These are phyloP conservation scores for Mycena floridula DNA, from an alignment of 768 basidiomycete genomes.

Conservation along the genomic window DNA sequence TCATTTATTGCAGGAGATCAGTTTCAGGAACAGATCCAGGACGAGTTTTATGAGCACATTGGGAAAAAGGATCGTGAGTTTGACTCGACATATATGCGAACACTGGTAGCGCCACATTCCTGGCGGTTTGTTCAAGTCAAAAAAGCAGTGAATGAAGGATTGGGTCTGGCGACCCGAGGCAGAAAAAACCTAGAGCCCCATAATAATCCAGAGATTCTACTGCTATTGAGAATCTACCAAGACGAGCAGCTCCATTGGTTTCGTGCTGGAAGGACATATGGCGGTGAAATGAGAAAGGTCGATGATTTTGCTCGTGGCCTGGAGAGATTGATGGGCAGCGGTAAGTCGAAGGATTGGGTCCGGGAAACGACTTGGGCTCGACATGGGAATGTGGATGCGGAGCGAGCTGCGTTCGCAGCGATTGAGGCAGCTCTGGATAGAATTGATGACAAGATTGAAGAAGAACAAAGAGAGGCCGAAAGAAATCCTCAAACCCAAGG, in stretches of 20 bases:
- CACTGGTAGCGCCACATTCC: constrained; percentile 11
- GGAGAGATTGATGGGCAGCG: too few species aligned
- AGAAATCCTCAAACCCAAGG: too few species aligned
- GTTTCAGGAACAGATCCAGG: constrained; percentile 10
- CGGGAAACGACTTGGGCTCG: too few species aligned
- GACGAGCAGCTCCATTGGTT: constrained; percentile 5
- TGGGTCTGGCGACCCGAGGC: constrained; percentile 5
- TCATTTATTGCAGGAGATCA: background rate
- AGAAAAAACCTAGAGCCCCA: constrained; percentile 9
- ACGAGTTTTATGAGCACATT: constrained; percentile 6
- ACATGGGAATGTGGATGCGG: too few species aligned
- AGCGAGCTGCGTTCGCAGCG: too few species aligned
- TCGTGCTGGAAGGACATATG: constrained; percentile 3
- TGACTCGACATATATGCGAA: constrained; percentile 8
- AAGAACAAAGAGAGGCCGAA: too few species aligned
- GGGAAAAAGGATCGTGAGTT: constrained; percentile 8
- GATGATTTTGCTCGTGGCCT: too few species aligned
- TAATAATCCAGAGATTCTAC: constrained; percentile 1
- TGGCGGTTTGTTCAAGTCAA: constrained; percentile 10
- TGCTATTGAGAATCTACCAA: constrained; percentile 5
- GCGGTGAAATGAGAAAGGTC: background rate
- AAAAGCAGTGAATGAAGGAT: constrained; percentile 8
- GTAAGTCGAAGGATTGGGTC: too few species aligned
- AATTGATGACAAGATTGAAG: too few species aligned
- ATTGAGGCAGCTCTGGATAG: too few species aligned